These are phyloP conservation scores for Spathaspora boniae DNA, from an alignment of 805 yeast species.

Conservation along the genomic window DNA sequence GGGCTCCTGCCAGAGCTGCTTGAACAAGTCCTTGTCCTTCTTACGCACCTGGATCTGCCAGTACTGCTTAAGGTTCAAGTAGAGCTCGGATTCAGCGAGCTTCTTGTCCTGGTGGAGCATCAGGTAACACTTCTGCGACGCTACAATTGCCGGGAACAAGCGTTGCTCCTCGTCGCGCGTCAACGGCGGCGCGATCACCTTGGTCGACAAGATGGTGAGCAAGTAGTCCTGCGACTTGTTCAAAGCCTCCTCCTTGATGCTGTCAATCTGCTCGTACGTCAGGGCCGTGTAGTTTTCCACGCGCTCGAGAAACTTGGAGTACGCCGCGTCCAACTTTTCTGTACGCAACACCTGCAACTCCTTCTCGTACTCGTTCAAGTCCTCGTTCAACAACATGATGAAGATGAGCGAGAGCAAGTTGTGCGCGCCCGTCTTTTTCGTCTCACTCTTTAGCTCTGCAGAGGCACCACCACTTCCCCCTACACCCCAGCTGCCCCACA, in stretches of 20 bases:
- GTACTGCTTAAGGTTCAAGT: conserved; percentile 54
- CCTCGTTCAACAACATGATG: conserved; percentile 70
- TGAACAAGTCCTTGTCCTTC: conserved; percentile 71
- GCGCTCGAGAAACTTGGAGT: conserved; percentile 21
- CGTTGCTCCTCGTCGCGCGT: too few species aligned
- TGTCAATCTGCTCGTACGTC: conserved; percentile 11
- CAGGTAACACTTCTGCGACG: conserved; percentile 20
- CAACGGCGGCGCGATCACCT: conserved; percentile 19
- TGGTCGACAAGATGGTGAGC: conserved; percentile 20
- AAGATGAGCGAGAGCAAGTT: conserved; percentile 68
- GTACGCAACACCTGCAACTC: conserved; percentile 46
- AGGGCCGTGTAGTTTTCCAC: conserved; percentile 23
- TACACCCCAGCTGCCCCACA: conserved; percentile 17
- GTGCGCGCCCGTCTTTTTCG: conserved; percentile 17
- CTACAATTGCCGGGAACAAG: conserved; percentile 9
- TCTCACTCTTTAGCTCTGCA: conserved; percentile 7
- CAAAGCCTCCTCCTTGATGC: conserved; percentile 22
- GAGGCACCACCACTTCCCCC: too few species aligned
- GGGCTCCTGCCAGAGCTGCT: conserved; percentile 81
- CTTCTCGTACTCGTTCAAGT: conserved; percentile 58
- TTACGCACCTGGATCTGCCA: conserved; percentile 63
- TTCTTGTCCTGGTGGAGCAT: conserved; percentile 8
- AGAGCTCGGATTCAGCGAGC: conserved; percentile 31
- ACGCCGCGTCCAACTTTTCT: conserved; percentile 29
- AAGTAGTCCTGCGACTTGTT: conserved; percentile 20